These are phyloP conservation scores for Verticillium zaregamsianum DNA, from an alignment of 2,329 filamentous ascomycete species.

Conservation along the genomic window DNA sequence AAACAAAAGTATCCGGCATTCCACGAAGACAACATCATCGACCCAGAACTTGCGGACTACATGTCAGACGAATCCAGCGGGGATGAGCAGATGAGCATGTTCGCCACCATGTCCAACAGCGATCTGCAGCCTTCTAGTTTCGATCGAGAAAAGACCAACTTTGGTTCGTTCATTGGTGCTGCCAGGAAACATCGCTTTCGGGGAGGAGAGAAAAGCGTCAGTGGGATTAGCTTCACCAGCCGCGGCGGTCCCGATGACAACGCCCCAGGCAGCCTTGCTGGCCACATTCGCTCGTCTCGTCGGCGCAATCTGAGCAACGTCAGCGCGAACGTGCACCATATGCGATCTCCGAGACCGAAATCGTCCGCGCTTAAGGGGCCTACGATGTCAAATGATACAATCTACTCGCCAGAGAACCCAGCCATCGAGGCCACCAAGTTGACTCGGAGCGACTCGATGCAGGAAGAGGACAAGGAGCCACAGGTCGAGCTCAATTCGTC, in stretches of 20 bases:
- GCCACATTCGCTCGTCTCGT: conserved; percentile 58
- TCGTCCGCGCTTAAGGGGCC: conserved; percentile 53
- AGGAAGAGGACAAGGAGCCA: conserved; percentile 62
- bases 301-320: conserved; percentile 81
- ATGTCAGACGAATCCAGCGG: conserved; percentile 95
- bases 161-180: conserved; percentile 68
- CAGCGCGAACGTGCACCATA: conserved; percentile 62
- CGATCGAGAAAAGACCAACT: conserved; percentile 70
- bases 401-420: conserved; percentile 42
- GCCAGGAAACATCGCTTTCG: conserved; percentile 72
- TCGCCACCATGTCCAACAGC: conserved; percentile 67
- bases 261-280: conserved; percentile 51
- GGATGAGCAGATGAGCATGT: conserved; percentile 85
- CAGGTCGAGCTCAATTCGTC: conserved; percentile 82
- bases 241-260: conserved; percentile 63
- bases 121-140: conserved; percentile 60
- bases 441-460: conserved; percentile 80
- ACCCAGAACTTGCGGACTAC: conserved; percentile 90
- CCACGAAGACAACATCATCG: conserved; percentile 97
- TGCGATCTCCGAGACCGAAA: conserved; percentile 68
- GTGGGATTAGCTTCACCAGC: conserved; percentile 64
- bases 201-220: conserved; percentile 70
- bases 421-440: conserved; percentile 43
- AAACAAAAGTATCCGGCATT: conserved; percentile 79
- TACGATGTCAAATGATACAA: conserved; percentile 46